Conservation (phyloP, 768 basidiomycete genomes). For the Termitomyces sp. region DNA sequence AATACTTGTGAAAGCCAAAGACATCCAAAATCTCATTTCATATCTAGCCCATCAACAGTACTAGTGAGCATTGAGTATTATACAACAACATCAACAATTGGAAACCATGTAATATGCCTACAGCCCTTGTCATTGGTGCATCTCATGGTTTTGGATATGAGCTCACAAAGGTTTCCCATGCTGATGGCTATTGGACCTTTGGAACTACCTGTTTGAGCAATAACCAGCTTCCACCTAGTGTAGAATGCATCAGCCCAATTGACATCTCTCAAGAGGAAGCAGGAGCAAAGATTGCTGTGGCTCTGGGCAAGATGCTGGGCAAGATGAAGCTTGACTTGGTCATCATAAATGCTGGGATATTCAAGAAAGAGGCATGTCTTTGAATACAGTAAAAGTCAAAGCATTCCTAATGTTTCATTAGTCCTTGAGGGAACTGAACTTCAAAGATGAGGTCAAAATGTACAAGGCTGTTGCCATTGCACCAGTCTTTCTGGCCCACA, state of each 20-base stretch:
- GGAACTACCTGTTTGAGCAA: conserved; percentile 32
- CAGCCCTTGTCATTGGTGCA: conserved; percentile 37
- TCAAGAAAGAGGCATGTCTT: conserved; percentile 32
- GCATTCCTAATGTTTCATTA: background rate
- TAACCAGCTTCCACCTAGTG: conserved; percentile 25
- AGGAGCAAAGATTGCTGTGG: conserved; percentile 31
- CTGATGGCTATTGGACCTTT: conserved; percentile 26
- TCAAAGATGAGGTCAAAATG: conserved; percentile 39
- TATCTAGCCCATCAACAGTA: too few relatives aligned
- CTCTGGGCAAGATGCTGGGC: too few relatives aligned
- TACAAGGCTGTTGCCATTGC: conserved; percentile 41
- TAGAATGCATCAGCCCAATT: conserved; percentile 31
- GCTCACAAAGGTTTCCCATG: conserved; percentile 25
- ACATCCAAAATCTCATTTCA: too few relatives aligned
- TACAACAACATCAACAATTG: too few relatives aligned
- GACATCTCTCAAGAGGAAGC: conserved; percentile 31
- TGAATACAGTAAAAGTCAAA: background rate
- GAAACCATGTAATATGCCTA: conserved; percentile 14
- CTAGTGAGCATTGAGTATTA: too few relatives aligned
- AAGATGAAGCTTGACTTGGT: conserved; percentile 28
- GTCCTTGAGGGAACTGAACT: conserved; percentile 34
- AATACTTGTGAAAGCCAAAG: too few relatives aligned
- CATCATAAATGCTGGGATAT: conserved; percentile 34
- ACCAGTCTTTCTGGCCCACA: conserved; percentile 32
- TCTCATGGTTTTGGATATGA: conserved; percentile 41